Evolutionary conservation across 2,329 filamentous ascomycete genomes (phyloP), one percentile per base, ranked within the genome.

Genomic region (Ophiocordyceps robertsii): DNA sequence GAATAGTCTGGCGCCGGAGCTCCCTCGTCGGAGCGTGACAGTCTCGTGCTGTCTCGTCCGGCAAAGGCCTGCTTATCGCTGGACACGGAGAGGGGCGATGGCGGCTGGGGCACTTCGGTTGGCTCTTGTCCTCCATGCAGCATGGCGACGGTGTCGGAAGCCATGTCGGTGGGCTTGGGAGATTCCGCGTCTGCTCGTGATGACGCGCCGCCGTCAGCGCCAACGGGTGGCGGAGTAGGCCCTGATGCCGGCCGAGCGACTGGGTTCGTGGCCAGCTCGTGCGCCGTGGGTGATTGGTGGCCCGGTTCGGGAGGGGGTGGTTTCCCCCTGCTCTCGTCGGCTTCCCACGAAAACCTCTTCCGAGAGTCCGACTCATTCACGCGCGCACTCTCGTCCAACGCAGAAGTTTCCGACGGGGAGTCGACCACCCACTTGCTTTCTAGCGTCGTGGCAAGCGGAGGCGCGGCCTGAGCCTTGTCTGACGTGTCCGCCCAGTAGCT

Each of bases 401-500:
- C 30, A 5, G 37, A 19, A n/a, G 24, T 3, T 13, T 37, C 19
- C 1, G 29, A 14, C 4, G 37, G 30, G 24, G 11, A 9, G 13
- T n/a, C n/a, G 13, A 12, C 7, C 6, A n/a, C 16, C 13, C 11
- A 24, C 16, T 29, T 29, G 19, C 16, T 16, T 27, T 16, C 13
- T 21, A 14, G 37, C 9, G 16, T 10, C 4, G 11, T 12, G 36
- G 11, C 3, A 13, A 13, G 19, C 1, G 30, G 19, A 1, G 48
- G 31, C 11, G 16, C n/a, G 27, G 29, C 29, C n/a, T 40, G 30
- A 1, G 46, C 32, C 17, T 49, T 54, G 24, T 45, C 51, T 11
- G 43, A 48, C 4, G 55, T 49, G 27, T 70, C 66, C 3, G 69
- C 68, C 71, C 79, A 80, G 53, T 84, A 84, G 49, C 73, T 76